Conservation (phyloP, 192 early-diverging fungal species). For the Spizellomyces sp. region DNA sequence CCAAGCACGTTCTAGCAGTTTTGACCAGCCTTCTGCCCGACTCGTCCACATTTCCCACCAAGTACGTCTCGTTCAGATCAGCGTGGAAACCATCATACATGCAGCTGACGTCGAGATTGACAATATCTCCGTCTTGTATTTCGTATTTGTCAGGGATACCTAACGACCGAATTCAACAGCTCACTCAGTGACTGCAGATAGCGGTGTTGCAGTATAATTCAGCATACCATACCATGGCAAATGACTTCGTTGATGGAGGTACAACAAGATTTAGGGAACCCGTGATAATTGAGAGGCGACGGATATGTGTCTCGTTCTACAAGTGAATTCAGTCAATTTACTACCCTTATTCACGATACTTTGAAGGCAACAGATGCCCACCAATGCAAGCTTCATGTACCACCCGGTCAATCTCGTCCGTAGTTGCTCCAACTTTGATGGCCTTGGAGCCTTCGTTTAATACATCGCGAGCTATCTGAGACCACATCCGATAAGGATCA, state of each 20-base stretch:
- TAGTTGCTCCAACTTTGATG: slow-evolving; percentile 82
- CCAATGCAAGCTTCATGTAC: slow-evolving; percentile 91
- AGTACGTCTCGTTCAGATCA: slow-evolving; percentile 94
- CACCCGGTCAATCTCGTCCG: slow-evolving; percentile 94
- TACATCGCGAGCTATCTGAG: slow-evolving; percentile 83
- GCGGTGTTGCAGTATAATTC: too few species aligned
- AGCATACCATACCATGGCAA: slow-evolving; percentile 79
- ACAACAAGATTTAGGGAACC: slow-evolving; percentile 96
- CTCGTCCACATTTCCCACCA: slow-evolving; percentile 87
- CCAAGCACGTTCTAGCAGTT: slow-evolving; percentile 82
- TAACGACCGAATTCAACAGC: neutral
- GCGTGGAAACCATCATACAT: slow-evolving; percentile 92
- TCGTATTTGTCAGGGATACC: slow-evolving; percentile 91
- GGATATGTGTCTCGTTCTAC: slow-evolving; percentile 88
- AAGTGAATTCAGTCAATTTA: neutral
- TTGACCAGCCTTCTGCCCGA: slow-evolving; percentile 73
- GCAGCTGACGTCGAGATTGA: slow-evolving; percentile 90
- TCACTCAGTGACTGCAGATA: neutral
- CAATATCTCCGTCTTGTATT: slow-evolving; percentile 92
- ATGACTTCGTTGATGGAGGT: slow-evolving; percentile 91
- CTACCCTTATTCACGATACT: neutral
- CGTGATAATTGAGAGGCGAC: slow-evolving; percentile 94
- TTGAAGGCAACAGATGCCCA: slow-evolving; percentile 8
- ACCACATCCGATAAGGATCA: neutral
- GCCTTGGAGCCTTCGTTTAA: slow-evolving; percentile 84